These are phyloP conservation scores for Lachnellula hyalina DNA, from an alignment of 2,329 filamentous ascomycete species.

Conservation along the genomic window DNA sequence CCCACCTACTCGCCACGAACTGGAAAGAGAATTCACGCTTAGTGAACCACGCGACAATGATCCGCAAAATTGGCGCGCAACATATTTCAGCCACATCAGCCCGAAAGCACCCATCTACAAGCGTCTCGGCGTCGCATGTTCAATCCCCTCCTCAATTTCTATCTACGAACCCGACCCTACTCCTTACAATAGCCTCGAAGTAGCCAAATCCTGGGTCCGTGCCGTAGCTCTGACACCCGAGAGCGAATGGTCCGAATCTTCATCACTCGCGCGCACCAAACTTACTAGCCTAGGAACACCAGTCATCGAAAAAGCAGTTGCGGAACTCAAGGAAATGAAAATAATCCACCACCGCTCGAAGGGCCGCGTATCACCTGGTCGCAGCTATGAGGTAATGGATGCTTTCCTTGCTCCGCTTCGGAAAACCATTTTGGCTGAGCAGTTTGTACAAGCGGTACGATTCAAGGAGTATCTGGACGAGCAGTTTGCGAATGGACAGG, in stretches of 20 bases:
- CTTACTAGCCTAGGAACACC: slow-evolving; percentile 31
- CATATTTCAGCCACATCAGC: slow-evolving; percentile 43
- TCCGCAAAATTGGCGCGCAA: slow-evolving; percentile 47
- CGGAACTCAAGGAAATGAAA: slow-evolving; percentile 21
- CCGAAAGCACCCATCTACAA: slow-evolving; percentile 41
- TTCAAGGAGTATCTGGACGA: slow-evolving; percentile 58
- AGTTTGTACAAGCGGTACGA: slow-evolving; percentile 51
- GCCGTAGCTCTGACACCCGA: slow-evolving; percentile 51
- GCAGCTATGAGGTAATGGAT: slow-evolving; percentile 59
- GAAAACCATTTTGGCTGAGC: slow-evolving; percentile 48
- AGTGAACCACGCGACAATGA: slow-evolving; percentile 22
- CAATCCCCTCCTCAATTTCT: slow-evolving; percentile 40
- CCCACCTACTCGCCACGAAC: slow-evolving; percentile 40
- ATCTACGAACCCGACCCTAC: slow-evolving; percentile 13
- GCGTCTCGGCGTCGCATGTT: slow-evolving; percentile 32
- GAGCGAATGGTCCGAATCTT: slow-evolving; percentile 41
- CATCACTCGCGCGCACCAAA: slow-evolving; percentile 43
- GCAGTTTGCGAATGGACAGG: slow-evolving; percentile 32
- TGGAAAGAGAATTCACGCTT: slow-evolving; percentile 38
- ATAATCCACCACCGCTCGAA: slow-evolving; percentile 54
- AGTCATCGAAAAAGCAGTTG: slow-evolving; percentile 19
- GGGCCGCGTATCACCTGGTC: slow-evolving; percentile 50
- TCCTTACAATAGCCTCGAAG: slow-evolving; percentile 30
- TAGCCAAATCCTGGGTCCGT: slow-evolving; percentile 55
- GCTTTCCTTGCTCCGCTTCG: slow-evolving; percentile 51